Percentiles rank a stretch among this genome's conserved stretches.
These are phyloP conservation scores for Fusarium caatingaense DNA, from an alignment of 2,329 filamentous ascomycete species.

Conservation along the genomic window DNA sequence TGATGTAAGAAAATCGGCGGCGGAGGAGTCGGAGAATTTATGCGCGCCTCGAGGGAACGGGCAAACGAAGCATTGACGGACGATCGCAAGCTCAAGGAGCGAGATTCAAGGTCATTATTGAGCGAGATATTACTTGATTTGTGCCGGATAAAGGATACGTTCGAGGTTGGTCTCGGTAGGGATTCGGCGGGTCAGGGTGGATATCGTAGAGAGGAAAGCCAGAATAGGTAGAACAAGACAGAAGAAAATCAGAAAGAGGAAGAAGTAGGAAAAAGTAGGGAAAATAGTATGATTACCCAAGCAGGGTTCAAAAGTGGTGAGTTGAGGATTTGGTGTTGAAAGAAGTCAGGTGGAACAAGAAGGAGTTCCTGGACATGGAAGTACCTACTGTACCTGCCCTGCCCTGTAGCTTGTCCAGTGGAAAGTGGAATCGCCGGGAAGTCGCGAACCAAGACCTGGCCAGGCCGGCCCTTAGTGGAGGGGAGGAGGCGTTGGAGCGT, in stretches of 20 bases:
- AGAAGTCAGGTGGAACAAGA: constrained; percentile 38
- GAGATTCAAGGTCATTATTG: constrained; percentile 38
- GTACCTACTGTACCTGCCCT: constrained; percentile 25
- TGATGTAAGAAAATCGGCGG: constrained; percentile 23
- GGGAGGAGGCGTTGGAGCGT: constrained; percentile 30
- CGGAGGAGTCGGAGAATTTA: constrained; percentile 34
- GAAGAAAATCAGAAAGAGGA: background rate
- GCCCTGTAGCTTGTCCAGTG: constrained; percentile 24
- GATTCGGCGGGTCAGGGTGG: constrained; percentile 26
- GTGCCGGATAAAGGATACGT: constrained; percentile 13
- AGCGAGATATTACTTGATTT: constrained; percentile 20
- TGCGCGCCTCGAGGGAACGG: constrained; percentile 39
- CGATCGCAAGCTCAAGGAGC: constrained; percentile 32
- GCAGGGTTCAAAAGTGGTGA: constrained; percentile 16
- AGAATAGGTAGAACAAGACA: background rate
- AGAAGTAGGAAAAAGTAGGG: background rate
- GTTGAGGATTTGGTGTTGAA: constrained; percentile 37
- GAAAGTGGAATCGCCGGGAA: constrained; percentile 34
- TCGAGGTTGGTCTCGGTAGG: constrained; percentile 21
- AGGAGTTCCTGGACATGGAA: constrained; percentile 29
- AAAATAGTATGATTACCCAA: constrained; percentile 11
- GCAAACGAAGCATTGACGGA: constrained; percentile 42
- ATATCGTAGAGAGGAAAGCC: constrained; percentile 12
- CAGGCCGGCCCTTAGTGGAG: constrained; percentile 26
- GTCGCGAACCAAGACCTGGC: constrained; percentile 20